Evolutionary conservation across 345 rosid species (phyloP).

Genomic region (Syzygium oleosum): DNA sequence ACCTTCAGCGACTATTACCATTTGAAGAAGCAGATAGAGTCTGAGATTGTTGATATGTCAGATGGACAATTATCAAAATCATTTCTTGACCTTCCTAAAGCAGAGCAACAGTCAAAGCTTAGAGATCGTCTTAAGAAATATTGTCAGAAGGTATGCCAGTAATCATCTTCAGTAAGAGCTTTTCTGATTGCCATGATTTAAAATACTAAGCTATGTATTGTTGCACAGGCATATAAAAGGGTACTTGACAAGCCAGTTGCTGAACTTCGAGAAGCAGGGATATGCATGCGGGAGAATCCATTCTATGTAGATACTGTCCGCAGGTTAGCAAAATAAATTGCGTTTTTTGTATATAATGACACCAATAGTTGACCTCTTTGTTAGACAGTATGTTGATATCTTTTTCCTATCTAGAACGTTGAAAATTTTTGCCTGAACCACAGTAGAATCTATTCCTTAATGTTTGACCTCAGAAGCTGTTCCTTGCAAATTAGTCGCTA

Average conservation of each 20-base stretch:
- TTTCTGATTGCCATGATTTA: background rate
- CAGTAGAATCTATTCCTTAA: background rate
- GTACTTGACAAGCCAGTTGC: conserved; percentile 82
- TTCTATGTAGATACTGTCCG: conserved; percentile 95
- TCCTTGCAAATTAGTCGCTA: background rate
- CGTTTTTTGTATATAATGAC: background rate
- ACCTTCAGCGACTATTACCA: conserved; percentile 83
- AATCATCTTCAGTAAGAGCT: conserved; percentile 2
- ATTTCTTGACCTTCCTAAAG: conserved; percentile 78
- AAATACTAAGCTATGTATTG: conserved; percentile 11
- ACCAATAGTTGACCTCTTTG: background rate
- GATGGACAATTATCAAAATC: conserved; percentile 59
- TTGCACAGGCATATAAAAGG: conserved; percentile 65
- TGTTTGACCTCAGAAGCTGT: background rate
- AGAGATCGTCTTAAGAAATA: conserved; percentile 85
- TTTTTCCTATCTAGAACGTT: background rate
- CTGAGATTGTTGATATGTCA: conserved; percentile 64
- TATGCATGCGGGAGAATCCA: conserved; percentile 97
- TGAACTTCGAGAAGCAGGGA: conserved; percentile 96
- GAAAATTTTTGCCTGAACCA: background rate
- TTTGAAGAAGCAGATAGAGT: conserved; percentile 88
- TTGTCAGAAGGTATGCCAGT: conserved; percentile 65
- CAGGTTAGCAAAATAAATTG: conserved; percentile 35
- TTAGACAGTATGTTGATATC: background rate
- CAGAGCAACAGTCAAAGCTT: conserved; percentile 68